Conservation (phyloP, 495 filamentous ascomycete species). For the Neurospora sublineolata region DNA sequence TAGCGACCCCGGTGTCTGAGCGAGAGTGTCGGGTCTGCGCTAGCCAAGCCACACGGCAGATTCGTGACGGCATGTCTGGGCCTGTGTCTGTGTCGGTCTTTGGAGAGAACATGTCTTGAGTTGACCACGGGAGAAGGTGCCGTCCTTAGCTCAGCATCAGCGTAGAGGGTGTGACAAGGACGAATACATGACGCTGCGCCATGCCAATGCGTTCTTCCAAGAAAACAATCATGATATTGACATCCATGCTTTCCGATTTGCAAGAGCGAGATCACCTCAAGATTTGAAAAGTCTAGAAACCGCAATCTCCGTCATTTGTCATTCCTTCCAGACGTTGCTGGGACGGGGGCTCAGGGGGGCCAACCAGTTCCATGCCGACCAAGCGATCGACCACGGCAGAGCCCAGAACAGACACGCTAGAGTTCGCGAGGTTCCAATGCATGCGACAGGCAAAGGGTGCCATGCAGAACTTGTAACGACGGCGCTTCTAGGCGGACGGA, state of each 20-base stretch:
- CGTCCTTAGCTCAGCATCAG: neutral
- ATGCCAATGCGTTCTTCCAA: neutral
- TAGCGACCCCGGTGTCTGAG: neutral
- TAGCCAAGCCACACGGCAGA: neutral
- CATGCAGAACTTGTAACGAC: neutral
- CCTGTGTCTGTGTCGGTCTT: neutral
- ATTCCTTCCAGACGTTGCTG: neutral
- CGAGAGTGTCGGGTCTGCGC: neutral
- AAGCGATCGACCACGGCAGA: neutral
- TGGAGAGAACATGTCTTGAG: neutral
- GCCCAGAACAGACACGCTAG: neutral
- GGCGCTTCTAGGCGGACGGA: neutral
- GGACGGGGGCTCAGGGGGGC: neutral
- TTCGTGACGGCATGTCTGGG: neutral
- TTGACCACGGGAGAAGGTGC: neutral
- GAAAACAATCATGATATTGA: neutral
- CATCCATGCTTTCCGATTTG: neutral
- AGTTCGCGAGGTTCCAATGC: neutral
- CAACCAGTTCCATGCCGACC: neutral
- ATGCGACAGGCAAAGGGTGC: neutral
- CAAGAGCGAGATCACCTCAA: neutral
- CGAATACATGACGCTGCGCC: neutral
- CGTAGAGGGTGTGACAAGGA: neutral
- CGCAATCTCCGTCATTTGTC: neutral
- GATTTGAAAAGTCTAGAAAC: neutral